Percentiles rank a stretch among this genome's conserved stretches.
These are phyloP conservation scores for Solidago caesia DNA, from an alignment of 129 eudicot species.

Conservation along the genomic window DNA sequence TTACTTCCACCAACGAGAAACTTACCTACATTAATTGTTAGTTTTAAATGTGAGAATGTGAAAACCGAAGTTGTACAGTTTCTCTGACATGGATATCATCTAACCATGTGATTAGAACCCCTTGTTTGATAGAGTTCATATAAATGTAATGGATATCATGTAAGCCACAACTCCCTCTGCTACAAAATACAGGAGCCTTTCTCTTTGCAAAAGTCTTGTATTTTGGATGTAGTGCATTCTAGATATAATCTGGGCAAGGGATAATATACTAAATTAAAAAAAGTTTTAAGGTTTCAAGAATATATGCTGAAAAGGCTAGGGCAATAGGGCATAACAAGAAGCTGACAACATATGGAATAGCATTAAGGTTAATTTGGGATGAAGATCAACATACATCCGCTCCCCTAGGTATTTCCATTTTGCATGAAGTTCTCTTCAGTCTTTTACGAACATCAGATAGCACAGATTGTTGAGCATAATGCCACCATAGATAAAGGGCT, in stretches of 20 bases:
- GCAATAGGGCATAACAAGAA: background rate
- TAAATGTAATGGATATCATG: too few relatives aligned
- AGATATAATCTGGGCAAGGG: background rate
- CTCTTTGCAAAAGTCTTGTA: constrained; percentile 16
- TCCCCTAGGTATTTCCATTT: constrained; percentile 86
- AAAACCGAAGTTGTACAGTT: too few relatives aligned
- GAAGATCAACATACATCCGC: constrained; percentile 64
- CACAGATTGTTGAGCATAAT: constrained; percentile 84
- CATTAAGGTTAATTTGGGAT: background rate
- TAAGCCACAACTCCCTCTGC: too few relatives aligned
- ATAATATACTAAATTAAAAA: background rate
- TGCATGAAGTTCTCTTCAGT: constrained; percentile 74
- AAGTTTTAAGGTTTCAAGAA: background rate
- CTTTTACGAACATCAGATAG: constrained; percentile 78
- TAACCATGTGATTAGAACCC: too few relatives aligned
- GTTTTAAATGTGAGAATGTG: too few relatives aligned
- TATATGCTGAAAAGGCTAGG: background rate
- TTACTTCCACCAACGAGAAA: too few relatives aligned
- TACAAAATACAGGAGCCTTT: constrained; percentile 7
- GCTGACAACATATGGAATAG: background rate
- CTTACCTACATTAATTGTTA: too few relatives aligned
- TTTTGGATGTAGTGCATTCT: background rate
- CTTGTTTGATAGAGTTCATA: too few relatives aligned
- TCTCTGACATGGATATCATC: too few relatives aligned
- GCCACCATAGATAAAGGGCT: constrained; percentile 90